phyloP scores from a whole-genome alignment of 495 filamentous ascomycete species.

The Penicillium subrubescens region DNA sequence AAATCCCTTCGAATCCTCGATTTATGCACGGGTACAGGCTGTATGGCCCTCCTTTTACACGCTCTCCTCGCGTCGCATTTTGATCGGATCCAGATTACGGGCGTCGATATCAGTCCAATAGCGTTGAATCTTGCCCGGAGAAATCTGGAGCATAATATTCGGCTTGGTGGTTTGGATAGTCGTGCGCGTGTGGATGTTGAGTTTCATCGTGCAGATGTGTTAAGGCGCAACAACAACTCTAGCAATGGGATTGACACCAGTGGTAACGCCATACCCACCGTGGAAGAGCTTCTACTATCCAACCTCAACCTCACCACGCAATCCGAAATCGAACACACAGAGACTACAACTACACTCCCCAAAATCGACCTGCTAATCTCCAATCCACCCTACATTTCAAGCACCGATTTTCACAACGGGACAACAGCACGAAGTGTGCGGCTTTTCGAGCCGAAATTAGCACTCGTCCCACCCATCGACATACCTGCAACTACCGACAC shows the following conservation, averaged over 20 bases:
- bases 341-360: not conserved
- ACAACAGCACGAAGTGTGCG: constrained; percentile 73
- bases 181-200: constrained; percentile 39
- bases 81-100: constrained; percentile 37
- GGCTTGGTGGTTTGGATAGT: constrained; percentile 24
- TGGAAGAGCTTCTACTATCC: constrained; percentile 17
- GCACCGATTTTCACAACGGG: constrained; percentile 50
- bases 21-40: constrained; percentile 88
- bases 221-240: constrained; percentile 27
- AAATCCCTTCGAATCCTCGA: constrained; percentile 66
- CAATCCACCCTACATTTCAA: constrained; percentile 92
- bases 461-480: constrained; percentile 66
- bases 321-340: not conserved
- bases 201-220: constrained; percentile 60
- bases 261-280: not conserved
- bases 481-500: too few species aligned
- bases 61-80: constrained; percentile 48
- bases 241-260: not conserved
- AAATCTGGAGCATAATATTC: constrained; percentile 61
- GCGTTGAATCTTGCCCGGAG: constrained; percentile 63
- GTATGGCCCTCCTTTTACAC: constrained; percentile 77
- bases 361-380: constrained; percentile 73
- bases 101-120: constrained; percentile 40
- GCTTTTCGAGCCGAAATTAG: constrained; percentile 74
- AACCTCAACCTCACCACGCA: not conserved